phyloP scores from a whole-genome alignment of 345 rosid genomes.

The Gossypium rotundifolium region DNA sequence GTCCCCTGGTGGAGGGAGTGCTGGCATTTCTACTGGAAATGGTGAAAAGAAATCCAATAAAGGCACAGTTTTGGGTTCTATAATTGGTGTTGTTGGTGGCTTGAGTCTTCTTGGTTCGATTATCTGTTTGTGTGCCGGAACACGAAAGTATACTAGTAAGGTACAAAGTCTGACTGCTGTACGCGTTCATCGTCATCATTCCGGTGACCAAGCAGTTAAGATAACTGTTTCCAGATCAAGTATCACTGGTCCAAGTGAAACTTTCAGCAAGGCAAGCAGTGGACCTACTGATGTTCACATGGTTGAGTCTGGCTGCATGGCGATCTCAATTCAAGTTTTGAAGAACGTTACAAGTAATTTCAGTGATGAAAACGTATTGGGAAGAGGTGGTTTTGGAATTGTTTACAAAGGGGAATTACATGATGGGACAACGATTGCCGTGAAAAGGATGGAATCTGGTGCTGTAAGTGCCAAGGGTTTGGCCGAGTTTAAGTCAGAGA shows the following conservation, averaged over 20 bases:
- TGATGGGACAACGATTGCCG: constrained; percentile 86
- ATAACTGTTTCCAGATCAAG: constrained; percentile 54
- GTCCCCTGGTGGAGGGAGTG: constrained; percentile 11
- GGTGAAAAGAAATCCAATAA: constrained; percentile 31
- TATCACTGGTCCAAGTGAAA: constrained; percentile 35
- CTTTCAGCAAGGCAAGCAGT: constrained; percentile 37
- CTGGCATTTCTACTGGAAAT: constrained; percentile 19
- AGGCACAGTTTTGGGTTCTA: constrained; percentile 45
- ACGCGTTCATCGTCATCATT: constrained; percentile 56
- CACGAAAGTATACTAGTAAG: constrained; percentile 28
- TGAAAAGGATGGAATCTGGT: constrained; percentile 81
- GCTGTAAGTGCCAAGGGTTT: constrained; percentile 54
- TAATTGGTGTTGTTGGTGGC: constrained; percentile 43
- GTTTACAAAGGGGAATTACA: constrained; percentile 82
- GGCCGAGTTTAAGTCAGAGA: constrained; percentile 71
- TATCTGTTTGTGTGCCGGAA: constrained; percentile 35
- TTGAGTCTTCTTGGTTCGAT: constrained; percentile 37
- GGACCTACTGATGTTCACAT: constrained; percentile 55
- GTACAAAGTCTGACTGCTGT: constrained; percentile 47
- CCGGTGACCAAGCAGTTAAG: constrained; percentile 56
- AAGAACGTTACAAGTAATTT: constrained; percentile 70
- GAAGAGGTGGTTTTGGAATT: constrained; percentile 86
- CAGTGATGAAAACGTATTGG: constrained; percentile 62
- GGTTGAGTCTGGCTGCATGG: constrained; percentile 67
- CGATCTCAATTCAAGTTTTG: constrained; percentile 65